A percentile compares a stretch with the other conserved stretches of the same genome.
Conservation (phyloP, 345 rosid genomes). For the Rhodamnia argentea region DNA sequence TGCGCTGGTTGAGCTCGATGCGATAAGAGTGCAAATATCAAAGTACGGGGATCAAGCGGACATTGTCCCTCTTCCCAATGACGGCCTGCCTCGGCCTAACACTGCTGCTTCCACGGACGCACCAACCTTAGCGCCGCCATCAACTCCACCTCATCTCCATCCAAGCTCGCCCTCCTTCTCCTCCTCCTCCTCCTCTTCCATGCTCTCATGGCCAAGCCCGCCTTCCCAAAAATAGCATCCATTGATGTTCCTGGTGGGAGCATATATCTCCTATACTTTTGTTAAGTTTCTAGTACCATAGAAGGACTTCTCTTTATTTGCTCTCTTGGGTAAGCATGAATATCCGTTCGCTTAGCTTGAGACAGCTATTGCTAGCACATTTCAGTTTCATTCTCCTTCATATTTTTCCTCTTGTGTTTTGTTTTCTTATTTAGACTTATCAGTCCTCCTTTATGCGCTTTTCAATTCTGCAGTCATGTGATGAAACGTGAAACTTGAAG, state of each 20-base stretch:
- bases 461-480: background rate
- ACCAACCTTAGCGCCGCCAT: background rate
- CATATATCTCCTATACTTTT: conserved; percentile 32
- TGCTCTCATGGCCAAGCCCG: conserved; percentile 13
- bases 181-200: conserved; percentile 9
- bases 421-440: background rate
- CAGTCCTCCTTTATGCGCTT: background rate
- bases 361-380: background rate
- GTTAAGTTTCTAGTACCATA: conserved; percentile 10
- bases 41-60: conserved; percentile 60
- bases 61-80: conserved; percentile 29
- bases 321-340: background rate
- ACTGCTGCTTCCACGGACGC: conserved; percentile 26
- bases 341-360: background rate
- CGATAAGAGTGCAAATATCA: conserved; percentile 51
- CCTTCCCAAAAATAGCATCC: conserved; percentile 25
- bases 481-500: background rate
- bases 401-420: background rate
- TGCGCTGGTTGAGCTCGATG: conserved; percentile 55
- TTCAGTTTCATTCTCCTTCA: background rate
- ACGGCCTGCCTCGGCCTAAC: conserved; percentile 22
- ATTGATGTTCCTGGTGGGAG: conserved; percentile 30
- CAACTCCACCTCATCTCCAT: conserved; percentile 11
- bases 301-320: background rate
- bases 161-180: background rate